Evolutionary conservation across 495 filamentous ascomycete species (phyloP).

Genomic region (Neurospora sp.): DNA sequence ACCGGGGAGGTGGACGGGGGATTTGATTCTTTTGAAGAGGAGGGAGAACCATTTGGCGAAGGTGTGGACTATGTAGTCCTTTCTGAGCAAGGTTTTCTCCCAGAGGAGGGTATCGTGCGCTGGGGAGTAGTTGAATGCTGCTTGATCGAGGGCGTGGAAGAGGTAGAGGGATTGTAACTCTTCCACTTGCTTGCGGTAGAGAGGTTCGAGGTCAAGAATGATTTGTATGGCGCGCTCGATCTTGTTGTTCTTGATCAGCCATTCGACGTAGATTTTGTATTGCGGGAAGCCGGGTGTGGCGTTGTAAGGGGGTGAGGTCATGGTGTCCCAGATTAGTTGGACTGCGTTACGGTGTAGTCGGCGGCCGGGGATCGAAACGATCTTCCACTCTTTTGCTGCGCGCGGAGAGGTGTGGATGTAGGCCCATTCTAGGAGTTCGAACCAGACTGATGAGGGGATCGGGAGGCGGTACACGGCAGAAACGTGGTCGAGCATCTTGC

Average conservation of each 20-base stretch:
- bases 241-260: constrained; percentile 13
- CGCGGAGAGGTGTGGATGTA: constrained; percentile 20
- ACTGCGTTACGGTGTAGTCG: constrained; percentile 8
- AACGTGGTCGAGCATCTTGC: constrained; percentile 22
- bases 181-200: constrained; percentile 16
- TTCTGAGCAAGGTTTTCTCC: not conserved
- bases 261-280: constrained; percentile 21
- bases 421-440: constrained; percentile 26
- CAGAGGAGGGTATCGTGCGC: not conserved
- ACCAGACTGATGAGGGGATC: constrained; percentile 22
- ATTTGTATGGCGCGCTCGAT: constrained; percentile 8
- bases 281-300: constrained; percentile 21
- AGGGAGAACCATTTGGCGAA: constrained; percentile 7
- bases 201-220: constrained; percentile 16
- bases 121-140: not conserved
- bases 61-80: not conserved
- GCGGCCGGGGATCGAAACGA: constrained; percentile 11
- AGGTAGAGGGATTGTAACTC: constrained; percentile 23
- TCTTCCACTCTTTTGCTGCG: constrained; percentile 18
- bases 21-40: constrained; percentile 9
- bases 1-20: not conserved
- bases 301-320: constrained; percentile 22
- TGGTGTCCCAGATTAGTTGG: constrained; percentile 24
- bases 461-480: constrained; percentile 16
- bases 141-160: constrained; percentile 11